Conservation (phyloP, 768 basidiomycete genomes). For the Boletus bicolor region DNA sequence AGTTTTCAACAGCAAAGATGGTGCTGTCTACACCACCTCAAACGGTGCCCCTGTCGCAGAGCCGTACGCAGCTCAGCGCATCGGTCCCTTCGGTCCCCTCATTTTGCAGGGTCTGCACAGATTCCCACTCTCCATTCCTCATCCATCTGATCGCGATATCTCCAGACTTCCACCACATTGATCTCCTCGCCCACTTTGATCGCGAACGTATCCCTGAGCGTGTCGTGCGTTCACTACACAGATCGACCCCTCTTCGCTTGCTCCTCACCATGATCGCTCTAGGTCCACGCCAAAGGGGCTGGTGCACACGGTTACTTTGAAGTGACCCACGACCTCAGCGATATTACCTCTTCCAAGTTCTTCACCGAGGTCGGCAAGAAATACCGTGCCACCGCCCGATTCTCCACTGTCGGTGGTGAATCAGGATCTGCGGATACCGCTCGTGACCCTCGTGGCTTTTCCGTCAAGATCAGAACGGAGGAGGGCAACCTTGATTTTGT, state of each 20-base stretch:
- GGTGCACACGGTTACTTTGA: constrained; percentile 94
- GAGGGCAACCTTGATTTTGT: constrained; percentile 94
- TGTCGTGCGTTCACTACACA: constrained; percentile 49
- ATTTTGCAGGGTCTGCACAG: constrained; percentile 72
- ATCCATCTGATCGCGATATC: constrained; percentile 14
- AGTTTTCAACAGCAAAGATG: constrained; percentile 51
- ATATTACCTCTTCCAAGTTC: constrained; percentile 70
- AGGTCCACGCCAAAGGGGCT: constrained; percentile 91
- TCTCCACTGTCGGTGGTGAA: constrained; percentile 93
- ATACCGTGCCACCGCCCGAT: constrained; percentile 75
- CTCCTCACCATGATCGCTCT: constrained; percentile 27
- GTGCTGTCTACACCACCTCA: constrained; percentile 78
- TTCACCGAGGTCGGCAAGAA: constrained; percentile 66
- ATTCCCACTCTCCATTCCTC: not conserved
- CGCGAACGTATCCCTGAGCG: constrained; percentile 96
- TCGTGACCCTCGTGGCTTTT: constrained; percentile 92
- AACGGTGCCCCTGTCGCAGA: constrained; percentile 74
- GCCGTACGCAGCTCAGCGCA: constrained; percentile 77
- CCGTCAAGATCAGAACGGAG: constrained; percentile 83
- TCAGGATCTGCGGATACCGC: constrained; percentile 88
- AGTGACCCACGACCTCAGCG: constrained; percentile 80
- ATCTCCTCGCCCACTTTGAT: constrained; percentile 88
- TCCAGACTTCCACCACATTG: constrained; percentile 84
- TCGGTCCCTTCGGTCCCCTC: constrained; percentile 76
- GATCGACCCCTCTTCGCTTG: not conserved